Conservation (phyloP, 1,139 yeast species). For the Geotrichum klebahnii region DNA sequence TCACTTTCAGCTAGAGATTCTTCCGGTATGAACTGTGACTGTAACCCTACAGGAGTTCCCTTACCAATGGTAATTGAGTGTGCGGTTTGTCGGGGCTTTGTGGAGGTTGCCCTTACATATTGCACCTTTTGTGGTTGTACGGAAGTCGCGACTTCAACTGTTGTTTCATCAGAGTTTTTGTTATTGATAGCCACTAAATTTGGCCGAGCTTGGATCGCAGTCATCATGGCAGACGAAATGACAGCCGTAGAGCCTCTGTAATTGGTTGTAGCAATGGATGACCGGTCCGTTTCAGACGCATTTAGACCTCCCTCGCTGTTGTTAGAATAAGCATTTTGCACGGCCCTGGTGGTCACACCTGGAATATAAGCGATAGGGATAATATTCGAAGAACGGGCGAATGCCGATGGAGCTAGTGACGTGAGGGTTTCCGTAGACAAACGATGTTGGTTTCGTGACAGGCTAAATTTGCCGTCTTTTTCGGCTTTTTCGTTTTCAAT, state of each 20-base stretch:
- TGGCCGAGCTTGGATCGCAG: slow-evolving; percentile 36
- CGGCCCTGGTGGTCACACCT: slow-evolving; percentile 51
- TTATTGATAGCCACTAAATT: slow-evolving; percentile 33
- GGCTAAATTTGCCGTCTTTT: slow-evolving; percentile 16
- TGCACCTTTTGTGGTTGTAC: slow-evolving; percentile 5
- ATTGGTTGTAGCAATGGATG: slow-evolving; percentile 35
- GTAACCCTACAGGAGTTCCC: slow-evolving; percentile 10
- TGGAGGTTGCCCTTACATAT: slow-evolving; percentile 4
- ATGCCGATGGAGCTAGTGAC: slow-evolving; percentile 20
- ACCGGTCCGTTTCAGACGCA: slow-evolving; percentile 25
- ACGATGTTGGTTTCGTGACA: slow-evolving; percentile 3
- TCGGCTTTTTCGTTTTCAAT: slow-evolving; percentile 24
- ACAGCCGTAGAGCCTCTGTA: slow-evolving; percentile 37
- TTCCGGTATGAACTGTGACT: slow-evolving; percentile 15
- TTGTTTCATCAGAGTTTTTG: not conserved
- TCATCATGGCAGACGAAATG: slow-evolving; percentile 31
- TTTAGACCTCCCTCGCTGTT: no score
- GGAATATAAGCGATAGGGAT: slow-evolving; percentile 94
- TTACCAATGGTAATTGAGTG: slow-evolving; percentile 18
- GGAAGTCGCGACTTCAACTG: not conserved
- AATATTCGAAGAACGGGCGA: slow-evolving; percentile 79
- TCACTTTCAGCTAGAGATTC: slow-evolving; percentile 11
- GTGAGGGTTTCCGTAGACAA: slow-evolving; percentile 21
- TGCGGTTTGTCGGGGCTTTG: slow-evolving; percentile 14
- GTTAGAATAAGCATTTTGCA: not conserved